Base-by-base conservation (phyloP, 139 green algal genomes). In the Edaphochlamys debaryana region DNA sequence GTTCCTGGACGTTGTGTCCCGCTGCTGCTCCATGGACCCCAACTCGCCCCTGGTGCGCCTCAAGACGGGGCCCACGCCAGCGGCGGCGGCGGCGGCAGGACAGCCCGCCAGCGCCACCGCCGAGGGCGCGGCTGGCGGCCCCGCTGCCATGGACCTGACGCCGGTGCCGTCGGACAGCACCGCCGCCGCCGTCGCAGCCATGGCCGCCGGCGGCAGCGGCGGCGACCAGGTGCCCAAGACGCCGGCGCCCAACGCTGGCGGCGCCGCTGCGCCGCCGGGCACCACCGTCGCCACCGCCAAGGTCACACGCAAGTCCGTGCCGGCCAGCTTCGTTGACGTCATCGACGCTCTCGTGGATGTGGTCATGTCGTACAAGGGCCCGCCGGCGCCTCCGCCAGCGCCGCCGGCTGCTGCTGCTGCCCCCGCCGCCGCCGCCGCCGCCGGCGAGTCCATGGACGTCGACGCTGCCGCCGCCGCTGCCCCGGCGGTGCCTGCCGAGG, bases 331-430 rank as follows among this genome's bases (percentile, higher is more conserved):
- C 87, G 89, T 95, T 32, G 94, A 96, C 54, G 91, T 98, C 7
- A 89, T 98, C 27, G 93, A 98, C 76, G 79, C 86, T 63, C 91
- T 98, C 48, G 79, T 97, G 71, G 93, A 97, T 11, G 87, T 95
- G 2, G 74, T 96, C n/a, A 80, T 95, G 77, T 68, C 85, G 45
- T 96, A 94, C 80, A 85, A 90, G 45, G 90, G 80, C 1, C 54
- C 74, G 6, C 27, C 45, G 0, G 20, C 64, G n/a, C 22, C 34
- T 42, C 19, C 77, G 34, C 8, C 48, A 34, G 38, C 63, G 6
- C 38, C 41, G n/a, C 40, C 64, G 34, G 67, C 6, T 22, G n/a
- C 40, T 45, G 67, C 66, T 0, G 79, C 48, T 3, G 37, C 67
- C 34, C 60, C 64, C 32, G 41, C 45, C 2, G 69, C 60, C 30